Evolutionary conservation across 1,284 basidiomycete genomes (phyloP), one percentile per base, ranked within the genome.

Genomic region (Melanopsichium pennsylvanicum): DNA sequence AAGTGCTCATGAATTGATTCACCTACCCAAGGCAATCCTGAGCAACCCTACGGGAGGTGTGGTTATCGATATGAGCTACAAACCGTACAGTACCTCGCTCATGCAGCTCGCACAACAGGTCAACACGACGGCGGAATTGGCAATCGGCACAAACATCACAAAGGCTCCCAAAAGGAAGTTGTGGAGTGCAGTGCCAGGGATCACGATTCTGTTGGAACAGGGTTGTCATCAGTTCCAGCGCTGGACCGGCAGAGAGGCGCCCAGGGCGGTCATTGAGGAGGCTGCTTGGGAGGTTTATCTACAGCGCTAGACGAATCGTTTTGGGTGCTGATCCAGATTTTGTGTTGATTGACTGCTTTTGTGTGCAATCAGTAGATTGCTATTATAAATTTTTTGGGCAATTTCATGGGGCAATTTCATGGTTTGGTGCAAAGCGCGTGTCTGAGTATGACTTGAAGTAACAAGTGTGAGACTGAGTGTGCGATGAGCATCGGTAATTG

Each of bases 41-140:
- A 22, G 54, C 4, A 57, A 66, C 41, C 50, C 63, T 0, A 37
- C 44, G 0, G 76, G 76, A 13, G 79, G 79, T n/a, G 78, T 81
- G 8, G 78, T 68, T 12, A 70, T 81, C 48, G 79, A 81, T 48
- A 81, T 81, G 79, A 71, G 71, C 42, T 80, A 81, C 75, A 77
- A 78, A 44, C 78, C 78, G 4, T 60, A 70, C 41, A 31, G 45
- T 23, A 81, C 79, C 16, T 60, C 71, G n/a, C 60, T 81, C 22
- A 56, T 79, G 12, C 47, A 70, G 46, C 54, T 79, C 15, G 61
- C 51, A 0, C 16, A 47, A n/a, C 46, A 57, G 25, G 56, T 61
- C 19, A 72, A 72, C 31, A 33, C 45, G 18, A 19, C 16, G 9
- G 35, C 35, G 23, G 37, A 32, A 23, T 33, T 34, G 15, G 52